These are phyloP conservation scores for Fusarium decemcellulare DNA, from an alignment of 2,329 filamentous ascomycete species.

Conservation along the genomic window DNA sequence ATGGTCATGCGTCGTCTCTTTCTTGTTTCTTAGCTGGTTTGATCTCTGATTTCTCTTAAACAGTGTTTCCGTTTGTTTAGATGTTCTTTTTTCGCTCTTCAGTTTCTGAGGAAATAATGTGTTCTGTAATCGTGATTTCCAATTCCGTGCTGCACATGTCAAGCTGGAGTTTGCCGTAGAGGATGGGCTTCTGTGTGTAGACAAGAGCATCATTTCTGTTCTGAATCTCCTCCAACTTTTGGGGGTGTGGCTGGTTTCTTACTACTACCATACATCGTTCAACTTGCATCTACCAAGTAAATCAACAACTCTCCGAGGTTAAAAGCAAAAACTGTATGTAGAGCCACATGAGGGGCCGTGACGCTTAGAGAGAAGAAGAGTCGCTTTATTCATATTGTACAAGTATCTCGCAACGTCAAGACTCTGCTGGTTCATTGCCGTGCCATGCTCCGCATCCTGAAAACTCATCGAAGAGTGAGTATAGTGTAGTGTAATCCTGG, in stretches of 20 bases:
- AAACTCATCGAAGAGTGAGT: constrained; percentile 29
- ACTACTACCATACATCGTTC: background rate
- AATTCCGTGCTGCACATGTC: background rate
- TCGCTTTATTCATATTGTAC: constrained; percentile 45
- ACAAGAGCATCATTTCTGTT: no score
- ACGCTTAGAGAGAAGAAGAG: constrained; percentile 22
- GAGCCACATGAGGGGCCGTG: background rate
- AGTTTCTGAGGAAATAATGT: no score
- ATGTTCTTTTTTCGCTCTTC: no score
- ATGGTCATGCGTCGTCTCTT: constrained; percentile 51
- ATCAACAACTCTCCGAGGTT: background rate
- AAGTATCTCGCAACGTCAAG: constrained; percentile 39
- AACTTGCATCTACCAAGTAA: background rate
- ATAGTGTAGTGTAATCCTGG: constrained; percentile 29
- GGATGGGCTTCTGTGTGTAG: no score
- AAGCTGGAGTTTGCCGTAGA: background rate
- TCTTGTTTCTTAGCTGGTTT: constrained; percentile 56
- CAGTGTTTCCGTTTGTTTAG: constrained; percentile 45
- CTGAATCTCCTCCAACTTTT: no score
- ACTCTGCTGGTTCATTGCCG: constrained; percentile 26
- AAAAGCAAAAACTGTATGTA: background rate
- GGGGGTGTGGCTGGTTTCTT: background rate
- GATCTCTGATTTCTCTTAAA: constrained; percentile 52
- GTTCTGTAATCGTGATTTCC: background rate
- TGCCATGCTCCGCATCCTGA: constrained; percentile 26